A percentile compares a stretch with the other conserved stretches of the same genome.
These are phyloP conservation scores for Panaeolus papilionaceus DNA, from an alignment of 768 basidiomycete species.

Conservation along the genomic window DNA sequence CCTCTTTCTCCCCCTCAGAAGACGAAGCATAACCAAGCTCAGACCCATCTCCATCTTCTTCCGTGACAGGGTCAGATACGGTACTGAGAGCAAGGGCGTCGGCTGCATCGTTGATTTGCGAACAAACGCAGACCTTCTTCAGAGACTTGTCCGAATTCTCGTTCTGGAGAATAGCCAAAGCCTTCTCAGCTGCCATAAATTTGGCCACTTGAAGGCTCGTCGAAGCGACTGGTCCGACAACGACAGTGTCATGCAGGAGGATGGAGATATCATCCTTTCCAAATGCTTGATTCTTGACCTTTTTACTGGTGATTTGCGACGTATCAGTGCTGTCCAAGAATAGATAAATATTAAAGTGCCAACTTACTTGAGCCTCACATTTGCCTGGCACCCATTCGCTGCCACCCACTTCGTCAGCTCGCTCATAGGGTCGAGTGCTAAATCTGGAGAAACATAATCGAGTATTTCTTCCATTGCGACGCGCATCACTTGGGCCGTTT, in stretches of 20 bases:
- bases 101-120: slow-evolving; percentile 47
- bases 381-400: slow-evolving; percentile 55
- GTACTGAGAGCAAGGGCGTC: slow-evolving; percentile 48
- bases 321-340: slow-evolving; percentile 3
- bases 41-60: background rate
- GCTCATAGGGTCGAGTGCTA: slow-evolving; percentile 76
- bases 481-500: slow-evolving; percentile 64
- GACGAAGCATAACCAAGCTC: background rate
- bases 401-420: slow-evolving; percentile 74
- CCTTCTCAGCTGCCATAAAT: slow-evolving; percentile 69
- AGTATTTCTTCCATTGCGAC: slow-evolving; percentile 73
- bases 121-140: slow-evolving; percentile 44
- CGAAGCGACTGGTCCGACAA: slow-evolving; percentile 69
- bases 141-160: slow-evolving; percentile 51
- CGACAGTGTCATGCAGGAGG: slow-evolving; percentile 58
- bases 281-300: slow-evolving; percentile 26
- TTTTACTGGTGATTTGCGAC: slow-evolving; percentile 28
- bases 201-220: slow-evolving; percentile 66
- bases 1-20: background rate
- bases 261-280: slow-evolving; percentile 56
- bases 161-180: slow-evolving; percentile 59
- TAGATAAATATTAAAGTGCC: slow-evolving; percentile 15
- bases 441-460: slow-evolving; percentile 58
- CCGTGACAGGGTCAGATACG: slow-evolving; percentile 32
- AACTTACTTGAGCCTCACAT: slow-evolving; percentile 36